These are phyloP conservation scores for Cryphonectria japonica DNA, from an alignment of 2,329 filamentous ascomycete species.

Conservation along the genomic window DNA sequence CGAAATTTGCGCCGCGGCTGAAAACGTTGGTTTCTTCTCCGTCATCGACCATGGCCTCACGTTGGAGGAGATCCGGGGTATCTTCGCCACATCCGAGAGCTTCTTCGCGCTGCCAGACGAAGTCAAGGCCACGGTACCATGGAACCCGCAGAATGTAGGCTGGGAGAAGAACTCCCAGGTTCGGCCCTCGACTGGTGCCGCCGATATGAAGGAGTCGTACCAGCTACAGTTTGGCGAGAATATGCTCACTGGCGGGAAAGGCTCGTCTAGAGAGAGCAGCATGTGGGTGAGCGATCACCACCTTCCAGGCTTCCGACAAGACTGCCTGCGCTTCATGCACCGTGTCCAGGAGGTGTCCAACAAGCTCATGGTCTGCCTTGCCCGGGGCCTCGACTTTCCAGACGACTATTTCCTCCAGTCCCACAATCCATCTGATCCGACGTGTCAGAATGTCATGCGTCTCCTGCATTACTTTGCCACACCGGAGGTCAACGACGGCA, in stretches of 20 bases:
- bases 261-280: slow-evolving; percentile 27
- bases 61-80: slow-evolving; percentile 48
- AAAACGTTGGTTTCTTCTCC: slow-evolving; percentile 63
- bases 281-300: slow-evolving; percentile 39
- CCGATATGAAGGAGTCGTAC: slow-evolving; percentile 61
- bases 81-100: slow-evolving; percentile 41
- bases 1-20: slow-evolving; percentile 56
- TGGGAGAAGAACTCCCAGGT: slow-evolving; percentile 62
- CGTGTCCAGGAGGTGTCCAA: slow-evolving; percentile 50
- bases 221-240: slow-evolving; percentile 56
- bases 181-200: slow-evolving; percentile 57
- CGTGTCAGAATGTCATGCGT: slow-evolving; percentile 57
- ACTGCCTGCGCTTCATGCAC: slow-evolving; percentile 40
- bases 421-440: slow-evolving; percentile 51
- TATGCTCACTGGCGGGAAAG: slow-evolving; percentile 33
- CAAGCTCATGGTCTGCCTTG: slow-evolving; percentile 59
- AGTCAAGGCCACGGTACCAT: slow-evolving; percentile 55
- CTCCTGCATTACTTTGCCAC: slow-evolving; percentile 39
- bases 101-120: slow-evolving; percentile 56
- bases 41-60: slow-evolving; percentile 52
- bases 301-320: slow-evolving; percentile 53
- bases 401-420: slow-evolving; percentile 58
- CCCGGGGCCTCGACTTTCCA: slow-evolving; percentile 54
- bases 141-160: slow-evolving; percentile 53
- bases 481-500: slow-evolving; percentile 28